Percentiles rank a stretch among this genome's conserved stretches.
These are phyloP conservation scores for Gastrodia elata DNA, from an alignment of 106 monocot species.

Conservation along the genomic window DNA sequence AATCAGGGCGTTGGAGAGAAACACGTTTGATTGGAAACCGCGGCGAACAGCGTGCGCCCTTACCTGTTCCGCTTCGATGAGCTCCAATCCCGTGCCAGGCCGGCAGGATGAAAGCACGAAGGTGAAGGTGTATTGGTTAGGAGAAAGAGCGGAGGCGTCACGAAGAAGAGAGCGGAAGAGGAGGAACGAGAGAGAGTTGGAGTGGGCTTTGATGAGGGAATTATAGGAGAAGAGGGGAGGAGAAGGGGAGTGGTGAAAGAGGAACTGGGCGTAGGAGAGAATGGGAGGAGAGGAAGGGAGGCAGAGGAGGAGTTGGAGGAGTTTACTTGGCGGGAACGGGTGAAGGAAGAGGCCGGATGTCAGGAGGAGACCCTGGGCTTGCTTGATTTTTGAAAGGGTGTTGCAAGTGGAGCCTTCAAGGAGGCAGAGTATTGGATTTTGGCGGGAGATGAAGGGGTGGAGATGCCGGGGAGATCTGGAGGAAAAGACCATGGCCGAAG, in stretches of 20 bases:
- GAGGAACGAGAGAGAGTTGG: constrained; percentile 11
- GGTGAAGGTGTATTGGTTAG: constrained; percentile 43
- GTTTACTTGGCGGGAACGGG: constrained; percentile 28
- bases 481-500: not conserved
- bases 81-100: not conserved
- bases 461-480: not conserved
- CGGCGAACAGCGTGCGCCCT: constrained; percentile 20
- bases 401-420: constrained; percentile 13
- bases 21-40: constrained; percentile 28
- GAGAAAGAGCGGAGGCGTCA: constrained; percentile 4
- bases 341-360: constrained; percentile 29
- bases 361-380: constrained; percentile 29
- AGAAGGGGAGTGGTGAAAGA: constrained; percentile 19
- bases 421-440: constrained; percentile 34
- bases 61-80: constrained; percentile 29
- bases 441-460: constrained; percentile 6
- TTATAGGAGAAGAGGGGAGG: constrained; percentile 42
- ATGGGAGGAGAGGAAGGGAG: constrained; percentile 13
- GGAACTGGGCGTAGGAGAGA: constrained; percentile 27
- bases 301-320: constrained; percentile 28
- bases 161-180: constrained; percentile 35
- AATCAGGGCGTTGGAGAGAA: constrained; percentile 32
- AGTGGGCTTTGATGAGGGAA: constrained; percentile 33
- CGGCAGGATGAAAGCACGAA: constrained; percentile 21
- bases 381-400: constrained; percentile 14